These are phyloP conservation scores for Ophidiomyces ophidiicola DNA, from an alignment of 2,329 filamentous ascomycete genomes.

Conservation along the genomic window DNA sequence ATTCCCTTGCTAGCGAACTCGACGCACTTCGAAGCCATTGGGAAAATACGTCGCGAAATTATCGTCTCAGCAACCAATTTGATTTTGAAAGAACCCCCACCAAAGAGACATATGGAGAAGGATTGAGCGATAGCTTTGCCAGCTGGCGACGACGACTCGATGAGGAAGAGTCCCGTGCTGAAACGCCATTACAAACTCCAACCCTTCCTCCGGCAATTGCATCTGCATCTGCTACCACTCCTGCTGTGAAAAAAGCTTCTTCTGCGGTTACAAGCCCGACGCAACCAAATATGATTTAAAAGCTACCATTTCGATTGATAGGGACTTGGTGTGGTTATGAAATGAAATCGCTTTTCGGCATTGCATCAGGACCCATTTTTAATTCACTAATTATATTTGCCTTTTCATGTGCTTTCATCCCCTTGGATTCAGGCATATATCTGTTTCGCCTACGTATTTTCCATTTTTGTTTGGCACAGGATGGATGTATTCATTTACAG, in stretches of 20 bases:
- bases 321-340: neutral
- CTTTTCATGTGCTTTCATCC: slow-evolving; percentile 1
- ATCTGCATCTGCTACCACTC: neutral
- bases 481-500: neutral
- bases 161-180: slow-evolving; percentile 36
- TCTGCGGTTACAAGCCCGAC: neutral
- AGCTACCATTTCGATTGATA: neutral
- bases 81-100: slow-evolving; percentile 59
- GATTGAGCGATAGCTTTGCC: slow-evolving; percentile 57
- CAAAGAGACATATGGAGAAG: slow-evolving; percentile 31
- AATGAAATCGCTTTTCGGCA: too few relatives aligned
- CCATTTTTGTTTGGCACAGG: neutral
- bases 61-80: slow-evolving; percentile 77
- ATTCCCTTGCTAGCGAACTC: slow-evolving; percentile 82
- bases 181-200: slow-evolving; percentile 16
- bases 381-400: neutral
- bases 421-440: slow-evolving; percentile 6
- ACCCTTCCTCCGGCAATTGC: slow-evolving; percentile 2
- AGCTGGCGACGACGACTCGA: slow-evolving; percentile 73
- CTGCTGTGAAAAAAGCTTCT: neutral
- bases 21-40: slow-evolving; percentile 83
- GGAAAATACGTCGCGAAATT: slow-evolving; percentile 93
- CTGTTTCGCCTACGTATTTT: slow-evolving; percentile 1
- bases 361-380: neutral
- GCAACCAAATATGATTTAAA: slow-evolving; percentile 8